These are phyloP conservation scores for Paramecium bursaria DNA, from an alignment of 73 alveolate genomes.

Conservation along the genomic window DNA sequence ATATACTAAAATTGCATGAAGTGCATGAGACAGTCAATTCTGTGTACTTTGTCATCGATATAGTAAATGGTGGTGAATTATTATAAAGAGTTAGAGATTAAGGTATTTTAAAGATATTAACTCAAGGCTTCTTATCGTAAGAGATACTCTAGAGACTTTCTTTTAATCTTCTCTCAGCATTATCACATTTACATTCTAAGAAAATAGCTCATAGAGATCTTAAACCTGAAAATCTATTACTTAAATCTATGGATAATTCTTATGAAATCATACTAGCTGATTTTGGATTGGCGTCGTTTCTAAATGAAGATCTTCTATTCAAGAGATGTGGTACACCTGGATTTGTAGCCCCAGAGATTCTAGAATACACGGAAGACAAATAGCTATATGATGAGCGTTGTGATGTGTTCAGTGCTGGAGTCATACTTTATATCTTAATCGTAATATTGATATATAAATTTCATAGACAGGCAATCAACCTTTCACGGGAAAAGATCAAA, in stretches of 20 bases:
- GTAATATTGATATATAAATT: not conserved
- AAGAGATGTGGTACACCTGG: constrained; percentile 73
- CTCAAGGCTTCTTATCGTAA: constrained; percentile 45
- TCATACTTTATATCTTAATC: constrained; percentile 40
- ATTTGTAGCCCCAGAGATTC: constrained; percentile 69
- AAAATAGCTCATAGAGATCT: constrained; percentile 90
- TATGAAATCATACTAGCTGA: constrained; percentile 58
- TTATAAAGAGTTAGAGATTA: constrained; percentile 66
- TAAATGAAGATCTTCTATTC: constrained; percentile 34
- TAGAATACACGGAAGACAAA: constrained; percentile 16
- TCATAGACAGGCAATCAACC: constrained; percentile 61
- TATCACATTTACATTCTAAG: constrained; percentile 83
- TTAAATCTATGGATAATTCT: constrained; percentile 63
- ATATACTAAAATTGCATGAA: constrained; percentile 70
- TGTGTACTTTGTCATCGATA: constrained; percentile 73
- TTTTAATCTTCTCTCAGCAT: constrained; percentile 74
- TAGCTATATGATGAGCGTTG: constrained; percentile 41
- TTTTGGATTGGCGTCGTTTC: constrained; percentile 64
- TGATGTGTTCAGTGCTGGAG: constrained; percentile 69
- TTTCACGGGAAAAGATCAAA: constrained; percentile 61
- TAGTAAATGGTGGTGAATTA: constrained; percentile 78
- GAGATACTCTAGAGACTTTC: constrained; percentile 32
- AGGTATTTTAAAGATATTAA: not conserved
- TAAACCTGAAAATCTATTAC: constrained; percentile 89
- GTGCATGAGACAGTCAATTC: constrained; percentile 72